These are phyloP conservation scores for Fusarium poae DNA, from an alignment of 2,329 filamentous ascomycete species.

Conservation along the genomic window DNA sequence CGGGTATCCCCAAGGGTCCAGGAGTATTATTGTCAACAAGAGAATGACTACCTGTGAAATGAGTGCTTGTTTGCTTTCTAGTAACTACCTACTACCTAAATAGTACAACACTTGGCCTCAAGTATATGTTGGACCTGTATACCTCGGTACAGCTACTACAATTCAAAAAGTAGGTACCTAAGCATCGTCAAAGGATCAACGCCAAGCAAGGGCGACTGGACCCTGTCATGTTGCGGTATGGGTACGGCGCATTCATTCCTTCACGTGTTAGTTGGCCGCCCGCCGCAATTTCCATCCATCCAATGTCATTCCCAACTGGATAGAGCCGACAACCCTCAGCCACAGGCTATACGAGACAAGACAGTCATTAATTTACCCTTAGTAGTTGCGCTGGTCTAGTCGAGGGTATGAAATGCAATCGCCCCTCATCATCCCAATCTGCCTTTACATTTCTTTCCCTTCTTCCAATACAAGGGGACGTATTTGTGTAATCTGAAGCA, in stretches of 20 bases:
- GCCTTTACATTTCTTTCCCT: not conserved
- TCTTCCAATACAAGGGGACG: not conserved
- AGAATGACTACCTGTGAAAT: not conserved
- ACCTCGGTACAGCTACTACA: not conserved
- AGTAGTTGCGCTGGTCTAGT: slow-evolving; percentile 15
- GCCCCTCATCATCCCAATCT: slow-evolving; percentile 15
- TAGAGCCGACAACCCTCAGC: slow-evolving; percentile 27
- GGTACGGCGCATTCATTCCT: slow-evolving; percentile 39
- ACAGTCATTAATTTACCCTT: slow-evolving; percentile 8
- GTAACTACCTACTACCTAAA: not conserved
- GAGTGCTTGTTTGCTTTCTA: not conserved
- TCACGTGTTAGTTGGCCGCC: slow-evolving; percentile 36
- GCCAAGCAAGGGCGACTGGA: slow-evolving; percentile 42
- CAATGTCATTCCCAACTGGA: slow-evolving; percentile 25
- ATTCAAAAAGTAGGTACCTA: not conserved
- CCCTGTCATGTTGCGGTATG: slow-evolving; percentile 34
- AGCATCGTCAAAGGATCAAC: slow-evolving; percentile 10
- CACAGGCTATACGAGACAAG: slow-evolving; percentile 26
- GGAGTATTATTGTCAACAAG: not conserved
- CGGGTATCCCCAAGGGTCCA: not conserved
- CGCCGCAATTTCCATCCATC: slow-evolving; percentile 38
- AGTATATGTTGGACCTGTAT: not conserved
- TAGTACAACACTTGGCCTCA: not conserved
- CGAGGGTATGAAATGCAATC: slow-evolving; percentile 21
- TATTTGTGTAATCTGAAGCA: not conserved